Conservation (phyloP, 2,329 filamentous ascomycete genomes). For the Diaporthe eres region DNA sequence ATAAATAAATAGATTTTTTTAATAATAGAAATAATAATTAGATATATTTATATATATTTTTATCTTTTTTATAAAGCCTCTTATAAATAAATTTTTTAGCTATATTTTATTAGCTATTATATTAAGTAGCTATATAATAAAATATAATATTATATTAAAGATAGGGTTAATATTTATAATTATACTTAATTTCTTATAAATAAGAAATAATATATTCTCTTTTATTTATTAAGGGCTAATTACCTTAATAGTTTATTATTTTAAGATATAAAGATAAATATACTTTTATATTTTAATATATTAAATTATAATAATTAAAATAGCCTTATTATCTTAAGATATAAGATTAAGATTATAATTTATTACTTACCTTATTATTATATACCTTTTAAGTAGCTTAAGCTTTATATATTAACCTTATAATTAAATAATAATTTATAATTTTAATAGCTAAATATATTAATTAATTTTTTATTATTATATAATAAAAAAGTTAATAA, state of each 20-base stretch:
- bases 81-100: too few species aligned
- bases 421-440: not conserved
- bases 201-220: not conserved
- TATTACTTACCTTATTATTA: not conserved
- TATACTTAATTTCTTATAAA: too few species aligned
- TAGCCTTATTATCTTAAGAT: not conserved
- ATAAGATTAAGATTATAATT: not conserved
- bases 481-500: not conserved
- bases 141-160: too few species aligned
- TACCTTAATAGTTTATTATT: not conserved
- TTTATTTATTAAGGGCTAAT: not conserved
- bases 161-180: too few species aligned
- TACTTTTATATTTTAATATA: not conserved
- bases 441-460: not conserved
- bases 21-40: too few species aligned
- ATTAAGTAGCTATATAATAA: too few species aligned
- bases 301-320: not conserved
- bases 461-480: not conserved
- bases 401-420: too few species aligned
- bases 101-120: too few species aligned
- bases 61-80: too few species aligned
- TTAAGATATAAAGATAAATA: not conserved
- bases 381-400: too few species aligned
- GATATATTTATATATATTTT: too few species aligned
- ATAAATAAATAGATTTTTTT: too few species aligned